phyloP scores from a whole-genome alignment of 805 yeast species.

The Saccharomycopsis oosterbeekiorum region DNA sequence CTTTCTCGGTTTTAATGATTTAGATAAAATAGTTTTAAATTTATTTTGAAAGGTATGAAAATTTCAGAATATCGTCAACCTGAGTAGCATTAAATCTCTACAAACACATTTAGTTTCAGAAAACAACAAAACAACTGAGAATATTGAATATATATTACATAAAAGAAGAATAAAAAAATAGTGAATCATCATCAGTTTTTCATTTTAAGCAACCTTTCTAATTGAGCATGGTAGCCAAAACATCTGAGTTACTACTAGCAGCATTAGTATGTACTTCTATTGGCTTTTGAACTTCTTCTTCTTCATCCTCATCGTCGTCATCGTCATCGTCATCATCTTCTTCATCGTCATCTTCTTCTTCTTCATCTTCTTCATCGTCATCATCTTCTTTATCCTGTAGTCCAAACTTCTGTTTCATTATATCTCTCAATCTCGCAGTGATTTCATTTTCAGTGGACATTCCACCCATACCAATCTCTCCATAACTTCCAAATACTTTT shows the following conservation, averaged over 20 bases:
- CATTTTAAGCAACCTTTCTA: conserved; percentile 11
- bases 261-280: conserved; percentile 7
- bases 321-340: conserved; percentile 25
- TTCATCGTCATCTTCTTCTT: conserved; percentile 29
- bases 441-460: conserved; percentile 97
- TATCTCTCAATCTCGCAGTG: conserved; percentile 52
- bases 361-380: conserved; percentile 35
- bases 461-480: conserved; percentile 99
- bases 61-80: no score
- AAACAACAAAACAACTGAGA: not conserved
- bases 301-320: conserved; percentile 41
- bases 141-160: not conserved
- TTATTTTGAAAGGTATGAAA: no score
- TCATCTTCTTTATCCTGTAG: conserved; percentile 42
- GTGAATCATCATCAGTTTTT: not conserved
- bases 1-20: no score
- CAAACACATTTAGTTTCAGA: not conserved
- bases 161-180: not conserved
- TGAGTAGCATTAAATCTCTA: not conserved
- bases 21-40: no score
- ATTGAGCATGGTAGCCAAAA: not conserved
- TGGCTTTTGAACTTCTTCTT: conserved; percentile 34
- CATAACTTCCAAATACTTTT: conserved; percentile 84
- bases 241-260: no score
- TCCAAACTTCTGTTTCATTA: conserved; percentile 39